Base-by-base conservation (phyloP, 306 rosid genomes). In the Ormosia semicastrata region DNA sequence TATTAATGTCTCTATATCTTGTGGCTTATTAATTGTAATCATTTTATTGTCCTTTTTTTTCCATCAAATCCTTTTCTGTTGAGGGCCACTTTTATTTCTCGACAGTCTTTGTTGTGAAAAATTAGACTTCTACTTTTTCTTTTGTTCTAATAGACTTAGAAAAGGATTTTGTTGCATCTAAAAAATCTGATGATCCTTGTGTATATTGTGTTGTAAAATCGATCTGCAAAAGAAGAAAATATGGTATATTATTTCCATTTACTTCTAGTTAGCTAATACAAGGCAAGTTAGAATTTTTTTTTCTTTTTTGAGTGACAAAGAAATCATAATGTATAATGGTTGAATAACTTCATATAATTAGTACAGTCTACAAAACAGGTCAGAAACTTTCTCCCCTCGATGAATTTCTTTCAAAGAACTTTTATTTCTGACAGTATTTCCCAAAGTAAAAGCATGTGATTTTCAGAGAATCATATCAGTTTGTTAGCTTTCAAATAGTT, bases 1-100 rank as follows among this genome's bases (percentile, higher is more conserved):
- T n/a, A 11, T 32, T 34, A 44, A 14, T 44, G 33, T 11, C 50
- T 13, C 39, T 44, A 41, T 71, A 24, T 75, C 29, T 60, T 3
- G 30, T 46, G 71, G 60, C 49, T 71, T 72, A 18, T 46, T 60
- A 72, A 34, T 60, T 64, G 62, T 39, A 14, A 14, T 75, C 10
- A 73, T 82, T 18, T 37, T 57, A 8, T 73, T 81, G 76, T 57
- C 53, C 69, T 60, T 66, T 57, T 36, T 39, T 77, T 81, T 49
- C 43, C 50, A 6, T 12, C 41, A 50, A 77, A 49, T 37, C 73
- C 46, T 57, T 53, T 36, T 18, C 39, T 68, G 17, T 15, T 67
- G 10, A 68, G 74, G 44, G 44, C 36, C 44, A 36, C 59, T 49
- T 65, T 46, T 33, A 12, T 32, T 37, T 33, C 74, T 15, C n/a